Evolutionary conservation across 306 rosid genomes (phyloP).

Genomic region (Cucurbita ficifolia): DNA sequence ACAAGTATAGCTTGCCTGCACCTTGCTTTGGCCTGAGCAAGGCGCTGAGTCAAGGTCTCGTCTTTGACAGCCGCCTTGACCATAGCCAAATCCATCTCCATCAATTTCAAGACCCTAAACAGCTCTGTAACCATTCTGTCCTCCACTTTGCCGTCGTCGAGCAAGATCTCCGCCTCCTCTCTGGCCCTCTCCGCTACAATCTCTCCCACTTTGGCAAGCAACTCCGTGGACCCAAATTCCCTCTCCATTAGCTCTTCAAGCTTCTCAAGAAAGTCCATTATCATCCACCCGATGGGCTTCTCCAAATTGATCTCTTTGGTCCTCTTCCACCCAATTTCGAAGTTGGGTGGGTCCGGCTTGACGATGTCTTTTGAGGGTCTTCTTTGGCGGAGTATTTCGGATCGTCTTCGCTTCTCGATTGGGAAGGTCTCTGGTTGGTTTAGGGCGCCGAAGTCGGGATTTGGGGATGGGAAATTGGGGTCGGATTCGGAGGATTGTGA

Average conservation of each 20-base stretch:
- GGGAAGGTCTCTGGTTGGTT: slow-evolving; percentile 59
- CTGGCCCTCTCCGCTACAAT: slow-evolving; percentile 84
- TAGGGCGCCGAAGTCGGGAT: slow-evolving; percentile 29
- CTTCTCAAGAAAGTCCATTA: slow-evolving; percentile 80
- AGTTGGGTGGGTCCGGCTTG: slow-evolving; percentile 58
- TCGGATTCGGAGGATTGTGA: slow-evolving; percentile 15
- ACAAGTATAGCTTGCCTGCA: slow-evolving; percentile 97
- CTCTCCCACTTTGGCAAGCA: slow-evolving; percentile 63
- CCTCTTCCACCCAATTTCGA: slow-evolving; percentile 89
- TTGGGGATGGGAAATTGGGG: slow-evolving; percentile 31
- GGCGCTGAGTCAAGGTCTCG: slow-evolving; percentile 60
- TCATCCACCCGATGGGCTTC: slow-evolving; percentile 61
- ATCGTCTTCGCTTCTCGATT: slow-evolving; percentile 59
- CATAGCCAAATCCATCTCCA: slow-evolving; percentile 94
- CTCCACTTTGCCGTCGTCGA: slow-evolving; percentile 78
- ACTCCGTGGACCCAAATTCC: slow-evolving; percentile 60
- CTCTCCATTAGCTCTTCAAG: slow-evolving; percentile 56
- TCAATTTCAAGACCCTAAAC: slow-evolving; percentile 61
- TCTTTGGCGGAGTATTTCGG: slow-evolving; percentile 52
- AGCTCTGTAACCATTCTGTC: slow-evolving; percentile 76
- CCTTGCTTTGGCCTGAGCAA: slow-evolving; percentile 69
- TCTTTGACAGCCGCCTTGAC: slow-evolving; percentile 78
- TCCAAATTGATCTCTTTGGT: slow-evolving; percentile 57
- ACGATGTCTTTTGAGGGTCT: slow-evolving; percentile 16
- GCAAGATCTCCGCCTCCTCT: slow-evolving; percentile 69